These are phyloP conservation scores for Wickerhamiella sergipiensis DNA, from an alignment of 805 yeast species.

Conservation along the genomic window DNA sequence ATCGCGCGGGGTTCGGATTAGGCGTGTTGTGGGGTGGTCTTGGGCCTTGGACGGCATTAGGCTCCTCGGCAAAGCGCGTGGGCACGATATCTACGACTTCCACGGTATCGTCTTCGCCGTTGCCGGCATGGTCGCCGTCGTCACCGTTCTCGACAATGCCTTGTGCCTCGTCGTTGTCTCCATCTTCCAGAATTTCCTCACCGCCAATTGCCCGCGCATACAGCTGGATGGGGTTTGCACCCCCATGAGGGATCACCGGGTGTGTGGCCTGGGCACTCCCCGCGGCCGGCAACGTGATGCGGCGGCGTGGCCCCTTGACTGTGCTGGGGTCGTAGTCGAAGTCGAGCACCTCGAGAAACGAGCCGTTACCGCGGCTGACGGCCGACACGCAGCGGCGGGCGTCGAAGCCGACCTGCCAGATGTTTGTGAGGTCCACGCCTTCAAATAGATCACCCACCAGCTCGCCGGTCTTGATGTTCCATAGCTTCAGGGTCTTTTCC, in stretches of 20 bases:
- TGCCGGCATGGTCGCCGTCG: too few species aligned
- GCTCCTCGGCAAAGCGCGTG: too few species aligned
- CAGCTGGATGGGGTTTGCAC: background rate
- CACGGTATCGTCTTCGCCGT: too few species aligned
- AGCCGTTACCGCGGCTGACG: slow-evolving; percentile 55
- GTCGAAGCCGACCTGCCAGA: slow-evolving; percentile 91
- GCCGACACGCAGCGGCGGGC: slow-evolving; percentile 81
- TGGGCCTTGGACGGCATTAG: too few species aligned
- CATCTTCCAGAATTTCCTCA: background rate
- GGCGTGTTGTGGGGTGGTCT: too few species aligned
- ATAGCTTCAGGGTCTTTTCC: slow-evolving; percentile 71
- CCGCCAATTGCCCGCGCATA: background rate
- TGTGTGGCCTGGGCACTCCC: background rate
- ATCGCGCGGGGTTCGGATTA: too few species aligned
- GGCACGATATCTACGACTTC: too few species aligned
- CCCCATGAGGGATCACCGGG: background rate
- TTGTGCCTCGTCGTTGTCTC: background rate
- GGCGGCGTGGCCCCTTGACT: background rate
- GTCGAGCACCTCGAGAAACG: slow-evolving; percentile 75
- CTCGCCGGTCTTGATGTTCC: slow-evolving; percentile 71
- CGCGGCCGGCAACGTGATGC: background rate
- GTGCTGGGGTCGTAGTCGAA: slow-evolving; percentile 34
- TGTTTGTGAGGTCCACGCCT: slow-evolving; percentile 52
- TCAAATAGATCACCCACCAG: slow-evolving; percentile 55
- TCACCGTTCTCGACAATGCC: too few species aligned